These are phyloP conservation scores for Epichloe elymi DNA, from an alignment of 2,329 filamentous ascomycete genomes.

Conservation along the genomic window DNA sequence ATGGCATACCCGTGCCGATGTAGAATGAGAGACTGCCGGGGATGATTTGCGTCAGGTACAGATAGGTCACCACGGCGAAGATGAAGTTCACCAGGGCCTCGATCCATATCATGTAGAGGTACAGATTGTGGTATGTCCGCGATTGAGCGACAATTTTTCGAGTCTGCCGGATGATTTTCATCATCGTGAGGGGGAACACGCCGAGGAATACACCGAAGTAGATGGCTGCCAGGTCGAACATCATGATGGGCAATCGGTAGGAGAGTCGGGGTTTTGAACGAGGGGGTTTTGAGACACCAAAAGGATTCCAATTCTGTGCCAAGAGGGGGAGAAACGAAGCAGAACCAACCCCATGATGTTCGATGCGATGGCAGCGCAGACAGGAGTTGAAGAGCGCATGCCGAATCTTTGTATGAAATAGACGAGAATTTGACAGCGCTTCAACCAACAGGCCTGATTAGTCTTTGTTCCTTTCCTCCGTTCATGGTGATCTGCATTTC, in stretches of 20 bases:
- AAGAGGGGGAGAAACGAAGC: too few species aligned
- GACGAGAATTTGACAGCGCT: too few species aligned
- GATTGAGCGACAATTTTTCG: conserved; percentile 9
- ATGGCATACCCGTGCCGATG: conserved; percentile 4
- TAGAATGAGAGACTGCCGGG: conserved; percentile 4
- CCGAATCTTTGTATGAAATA: too few species aligned
- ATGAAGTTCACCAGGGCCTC: conserved; percentile 14
- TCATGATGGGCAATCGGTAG: neutral
- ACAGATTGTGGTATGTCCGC: conserved; percentile 10
- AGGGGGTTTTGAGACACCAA: too few species aligned
- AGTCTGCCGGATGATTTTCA: conserved; percentile 12
- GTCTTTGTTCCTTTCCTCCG: too few species aligned
- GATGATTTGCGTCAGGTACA: conserved; percentile 13
- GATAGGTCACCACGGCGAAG: conserved; percentile 14
- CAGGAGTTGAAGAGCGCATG: too few species aligned
- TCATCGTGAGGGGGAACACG: conserved; percentile 14
- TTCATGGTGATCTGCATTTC: too few species aligned
- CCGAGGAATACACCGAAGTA: conserved; percentile 15
- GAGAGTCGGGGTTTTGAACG: neutral
- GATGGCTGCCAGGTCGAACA: conserved; percentile 11
- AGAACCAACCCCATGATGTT: too few species aligned
- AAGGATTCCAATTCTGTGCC: too few species aligned
- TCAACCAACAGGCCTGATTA: too few species aligned
- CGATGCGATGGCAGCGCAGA: too few species aligned
- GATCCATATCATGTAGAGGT: conserved; percentile 16